A percentile compares a stretch with the other conserved stretches of the same genome.
Evolutionary conservation across 2,329 filamentous ascomycete species (phyloP).

Genomic region (Cladosporium halotolerans): DNA sequence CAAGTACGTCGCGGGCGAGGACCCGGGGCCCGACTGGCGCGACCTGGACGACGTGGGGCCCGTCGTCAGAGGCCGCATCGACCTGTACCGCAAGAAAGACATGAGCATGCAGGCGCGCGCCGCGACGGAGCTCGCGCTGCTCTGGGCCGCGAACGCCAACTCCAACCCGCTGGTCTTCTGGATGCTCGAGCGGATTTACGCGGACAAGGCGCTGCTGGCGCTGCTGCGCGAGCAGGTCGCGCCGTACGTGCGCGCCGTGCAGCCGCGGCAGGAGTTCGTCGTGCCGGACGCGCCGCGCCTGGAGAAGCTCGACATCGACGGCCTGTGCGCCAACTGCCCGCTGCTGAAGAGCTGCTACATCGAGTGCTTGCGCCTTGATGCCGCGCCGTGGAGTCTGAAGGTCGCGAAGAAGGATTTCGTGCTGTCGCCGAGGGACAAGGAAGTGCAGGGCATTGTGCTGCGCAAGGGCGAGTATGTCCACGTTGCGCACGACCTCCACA

Average conservation of each 20-base stretch:
- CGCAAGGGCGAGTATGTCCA: constrained; percentile 32
- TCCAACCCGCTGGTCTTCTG: constrained; percentile 42
- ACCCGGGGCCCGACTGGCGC: constrained; percentile 29
- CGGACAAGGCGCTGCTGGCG: constrained; percentile 25
- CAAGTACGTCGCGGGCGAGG: constrained; percentile 23
- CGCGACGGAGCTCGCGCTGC: constrained; percentile 40
- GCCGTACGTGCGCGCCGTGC: constrained; percentile 25
- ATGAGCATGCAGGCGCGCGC: constrained; percentile 29
- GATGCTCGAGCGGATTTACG: constrained; percentile 33
- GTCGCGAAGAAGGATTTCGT: constrained; percentile 31
- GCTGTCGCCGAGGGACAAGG: constrained; percentile 31
- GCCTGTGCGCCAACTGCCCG: constrained; percentile 28
- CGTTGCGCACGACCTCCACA: constrained; percentile 32
- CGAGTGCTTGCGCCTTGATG: constrained; percentile 32
- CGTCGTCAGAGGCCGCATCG: constrained; percentile 27
- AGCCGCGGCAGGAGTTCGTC: constrained; percentile 27
- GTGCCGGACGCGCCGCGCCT: constrained; percentile 30
- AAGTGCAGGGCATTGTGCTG: constrained; percentile 26
- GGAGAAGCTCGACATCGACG: constrained; percentile 29
- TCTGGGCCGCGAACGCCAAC: constrained; percentile 53
- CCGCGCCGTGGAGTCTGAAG: constrained; percentile 32
- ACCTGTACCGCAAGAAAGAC: constrained; percentile 27
- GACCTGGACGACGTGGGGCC: constrained; percentile 31
- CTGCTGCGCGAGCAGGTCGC: constrained; percentile 31
- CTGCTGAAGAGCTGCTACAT: constrained; percentile 34